Conservation (phyloP, 2,329 filamentous ascomycete genomes). For the Aspergillus thermomutatus region DNA sequence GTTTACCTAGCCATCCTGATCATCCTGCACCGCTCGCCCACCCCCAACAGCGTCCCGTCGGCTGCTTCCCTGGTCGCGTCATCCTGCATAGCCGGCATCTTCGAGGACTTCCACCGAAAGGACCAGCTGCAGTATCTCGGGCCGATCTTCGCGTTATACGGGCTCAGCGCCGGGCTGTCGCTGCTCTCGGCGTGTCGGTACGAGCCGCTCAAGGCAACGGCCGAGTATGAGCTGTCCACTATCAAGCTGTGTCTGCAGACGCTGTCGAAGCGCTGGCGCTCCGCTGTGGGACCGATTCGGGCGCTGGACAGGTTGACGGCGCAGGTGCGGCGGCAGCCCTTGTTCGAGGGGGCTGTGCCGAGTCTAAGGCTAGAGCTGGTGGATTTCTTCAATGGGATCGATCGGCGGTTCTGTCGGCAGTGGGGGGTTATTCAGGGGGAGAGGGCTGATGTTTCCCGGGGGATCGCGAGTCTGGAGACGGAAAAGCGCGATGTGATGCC, state of each 20-base stretch:
- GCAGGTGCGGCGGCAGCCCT: conserved; percentile 20
- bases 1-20: conserved; percentile 40
- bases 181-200: conserved; percentile 40
- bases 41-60: conserved; percentile 26
- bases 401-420: neutral
- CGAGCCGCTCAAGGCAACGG: conserved; percentile 24
- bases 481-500: conserved; percentile 5
- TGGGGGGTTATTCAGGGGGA: neutral
- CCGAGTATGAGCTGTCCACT: conserved; percentile 21
- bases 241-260: conserved; percentile 28
- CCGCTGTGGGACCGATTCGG: conserved; percentile 17
- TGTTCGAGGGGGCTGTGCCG: conserved; percentile 13
- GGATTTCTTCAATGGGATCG: neutral
- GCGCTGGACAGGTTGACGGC: conserved; percentile 24
- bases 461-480: neutral
- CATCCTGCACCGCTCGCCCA: conserved; percentile 36
- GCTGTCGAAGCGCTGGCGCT: conserved; percentile 24
- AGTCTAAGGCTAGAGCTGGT: neutral
- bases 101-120: conserved; percentile 39
- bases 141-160: conserved; percentile 42
- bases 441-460: neutral
- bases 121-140: conserved; percentile 42
- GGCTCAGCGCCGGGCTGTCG: conserved; percentile 37
- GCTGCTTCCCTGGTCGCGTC: conserved; percentile 39
- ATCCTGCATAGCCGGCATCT: conserved; percentile 41